Conservation (phyloP, 164 flowering plant species). For the Piper longum region DNA sequence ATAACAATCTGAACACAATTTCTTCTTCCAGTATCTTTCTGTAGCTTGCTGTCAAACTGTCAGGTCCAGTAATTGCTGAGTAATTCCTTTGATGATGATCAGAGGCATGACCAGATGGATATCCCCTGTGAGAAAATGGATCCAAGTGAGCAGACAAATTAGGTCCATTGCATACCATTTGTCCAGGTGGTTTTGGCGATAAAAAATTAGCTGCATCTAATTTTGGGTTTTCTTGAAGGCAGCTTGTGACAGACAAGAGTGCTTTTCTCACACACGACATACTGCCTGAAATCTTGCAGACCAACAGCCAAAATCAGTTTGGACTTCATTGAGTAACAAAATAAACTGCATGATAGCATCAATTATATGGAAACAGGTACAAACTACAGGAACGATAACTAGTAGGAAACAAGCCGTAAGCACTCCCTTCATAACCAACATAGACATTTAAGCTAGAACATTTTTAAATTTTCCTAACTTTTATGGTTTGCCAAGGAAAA, state of each 20-base stretch:
- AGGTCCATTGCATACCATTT: constrained; percentile 10
- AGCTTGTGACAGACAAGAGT: constrained; percentile 33
- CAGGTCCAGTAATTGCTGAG: constrained; percentile 20
- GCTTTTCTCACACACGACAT: constrained; percentile 41
- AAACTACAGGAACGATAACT: no score
- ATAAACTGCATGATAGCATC: background rate
- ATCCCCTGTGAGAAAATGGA: constrained; percentile 21
- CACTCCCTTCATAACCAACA: no score
- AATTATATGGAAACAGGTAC: no score
- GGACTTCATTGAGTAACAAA: background rate
- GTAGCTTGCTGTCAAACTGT: constrained; percentile 14
- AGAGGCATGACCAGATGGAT: constrained; percentile 11
- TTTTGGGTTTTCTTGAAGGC: constrained; percentile 33
- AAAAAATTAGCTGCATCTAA: constrained; percentile 15
- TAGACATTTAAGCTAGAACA: no score
- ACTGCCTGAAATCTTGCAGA: constrained; percentile 37
- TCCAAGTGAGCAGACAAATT: constrained; percentile 17
- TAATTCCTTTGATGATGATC: constrained; percentile 30
- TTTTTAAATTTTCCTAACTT: no score
- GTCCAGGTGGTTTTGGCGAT: constrained; percentile 11
- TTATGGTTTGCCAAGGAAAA: no score
- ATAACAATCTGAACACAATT: constrained; percentile 35
- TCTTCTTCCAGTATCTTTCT: constrained; percentile 32
- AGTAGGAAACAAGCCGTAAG: no score
- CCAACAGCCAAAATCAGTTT: background rate